phyloP scores from a whole-genome alignment of 2,329 filamentous ascomycete species.

The Iodosphaeria phyllophila region DNA sequence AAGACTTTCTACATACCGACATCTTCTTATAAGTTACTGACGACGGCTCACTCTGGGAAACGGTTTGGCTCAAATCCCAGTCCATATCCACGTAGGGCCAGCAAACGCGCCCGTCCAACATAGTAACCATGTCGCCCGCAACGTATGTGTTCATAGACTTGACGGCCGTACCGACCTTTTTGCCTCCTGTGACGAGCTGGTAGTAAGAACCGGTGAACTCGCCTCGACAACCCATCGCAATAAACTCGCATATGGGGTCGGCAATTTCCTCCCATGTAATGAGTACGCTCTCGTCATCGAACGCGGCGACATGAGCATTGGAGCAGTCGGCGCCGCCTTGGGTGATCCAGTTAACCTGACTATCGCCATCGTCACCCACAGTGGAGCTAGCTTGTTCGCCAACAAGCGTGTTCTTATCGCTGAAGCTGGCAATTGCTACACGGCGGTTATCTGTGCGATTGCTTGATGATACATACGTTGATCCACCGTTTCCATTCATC shows the following conservation, averaged over 20 bases:
- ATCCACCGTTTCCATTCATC: slow-evolving; percentile 37
- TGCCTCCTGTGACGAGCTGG: slow-evolving; percentile 33
- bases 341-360: slow-evolving; percentile 41
- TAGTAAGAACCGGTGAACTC: slow-evolving; percentile 38
- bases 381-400: slow-evolving; percentile 31
- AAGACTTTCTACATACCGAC: no score
- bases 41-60: no score
- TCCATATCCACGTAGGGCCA: slow-evolving; percentile 41
- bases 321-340: slow-evolving; percentile 27
- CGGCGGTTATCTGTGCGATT: slow-evolving; percentile 40
- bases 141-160: slow-evolving; percentile 34
- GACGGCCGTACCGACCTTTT: slow-evolving; percentile 29
- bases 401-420: slow-evolving; percentile 36
- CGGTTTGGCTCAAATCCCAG: slow-evolving; percentile 23
- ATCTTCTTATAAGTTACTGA: no score
- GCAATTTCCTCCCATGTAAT: slow-evolving; percentile 43
- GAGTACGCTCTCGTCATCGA: slow-evolving; percentile 25
- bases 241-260: slow-evolving; percentile 30
- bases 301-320: slow-evolving; percentile 29
- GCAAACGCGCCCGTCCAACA: slow-evolving; percentile 37
- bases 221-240: slow-evolving; percentile 42
- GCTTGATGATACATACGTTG: slow-evolving; percentile 26
- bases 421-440: slow-evolving; percentile 36
- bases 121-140: slow-evolving; percentile 42
- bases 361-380: slow-evolving; percentile 35